These are phyloP conservation scores for Lablab purpureus DNA, from an alignment of 306 rosid species.

Conservation along the genomic window DNA sequence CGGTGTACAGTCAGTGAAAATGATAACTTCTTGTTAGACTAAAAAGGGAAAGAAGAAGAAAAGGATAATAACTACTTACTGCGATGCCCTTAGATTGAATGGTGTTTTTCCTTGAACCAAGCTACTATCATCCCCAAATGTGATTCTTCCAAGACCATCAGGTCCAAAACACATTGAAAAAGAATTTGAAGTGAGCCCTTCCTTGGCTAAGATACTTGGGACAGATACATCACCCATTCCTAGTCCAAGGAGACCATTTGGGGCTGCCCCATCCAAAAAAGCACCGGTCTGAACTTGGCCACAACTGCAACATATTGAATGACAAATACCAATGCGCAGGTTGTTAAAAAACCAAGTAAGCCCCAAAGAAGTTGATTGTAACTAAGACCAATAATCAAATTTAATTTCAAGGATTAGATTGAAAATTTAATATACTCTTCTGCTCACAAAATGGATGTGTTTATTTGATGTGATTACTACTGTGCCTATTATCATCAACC, in stretches of 20 bases:
- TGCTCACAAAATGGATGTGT: neutral
- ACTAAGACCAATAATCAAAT: slow-evolving; percentile 23
- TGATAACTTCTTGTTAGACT: slow-evolving; percentile 12
- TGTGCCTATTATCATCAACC: slow-evolving; percentile 24
- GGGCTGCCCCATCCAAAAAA: slow-evolving; percentile 76
- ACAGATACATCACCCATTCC: slow-evolving; percentile 74
- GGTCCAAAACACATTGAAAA: slow-evolving; percentile 92
- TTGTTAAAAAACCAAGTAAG: slow-evolving; percentile 12
- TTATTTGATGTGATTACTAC: neutral
- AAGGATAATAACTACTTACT: slow-evolving; percentile 57
- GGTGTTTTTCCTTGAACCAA: slow-evolving; percentile 74
- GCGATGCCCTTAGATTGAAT: slow-evolving; percentile 50
- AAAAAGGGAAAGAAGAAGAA: slow-evolving; percentile 35
- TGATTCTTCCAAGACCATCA: slow-evolving; percentile 74
- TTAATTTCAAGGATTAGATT: neutral
- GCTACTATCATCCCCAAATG: slow-evolving; percentile 82
- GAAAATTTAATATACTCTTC: neutral
- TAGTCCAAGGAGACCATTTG: slow-evolving; percentile 88
- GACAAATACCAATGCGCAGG: slow-evolving; percentile 19
- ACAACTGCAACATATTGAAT: slow-evolving; percentile 69
- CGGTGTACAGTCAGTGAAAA: neutral
- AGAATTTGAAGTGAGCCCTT: slow-evolving; percentile 69
- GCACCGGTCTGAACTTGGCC: slow-evolving; percentile 83
- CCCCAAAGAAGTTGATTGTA: slow-evolving; percentile 1
- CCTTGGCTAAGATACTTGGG: slow-evolving; percentile 80